Conservation (phyloP, 2,329 filamentous ascomycete species). For the Colletotrichum coccodes region DNA sequence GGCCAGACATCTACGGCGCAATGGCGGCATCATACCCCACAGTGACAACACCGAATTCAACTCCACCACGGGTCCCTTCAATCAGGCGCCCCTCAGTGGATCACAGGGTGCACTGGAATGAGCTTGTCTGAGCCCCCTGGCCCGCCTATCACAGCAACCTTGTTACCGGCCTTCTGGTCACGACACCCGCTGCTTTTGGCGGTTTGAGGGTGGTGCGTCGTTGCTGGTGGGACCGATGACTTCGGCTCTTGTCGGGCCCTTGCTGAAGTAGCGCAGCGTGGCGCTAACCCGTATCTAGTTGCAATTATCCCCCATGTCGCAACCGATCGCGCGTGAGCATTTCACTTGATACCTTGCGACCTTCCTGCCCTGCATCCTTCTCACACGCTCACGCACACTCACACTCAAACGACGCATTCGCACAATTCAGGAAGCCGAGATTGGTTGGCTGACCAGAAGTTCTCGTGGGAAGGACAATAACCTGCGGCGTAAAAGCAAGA, state of each 20-base stretch:
- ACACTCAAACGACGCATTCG: background rate
- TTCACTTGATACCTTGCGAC: background rate
- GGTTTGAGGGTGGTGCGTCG: background rate
- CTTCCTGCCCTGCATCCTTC: background rate
- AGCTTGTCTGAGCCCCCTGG: constrained; percentile 8
- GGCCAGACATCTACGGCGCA: background rate
- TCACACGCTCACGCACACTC: background rate
- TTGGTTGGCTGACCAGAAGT: constrained; percentile 5
- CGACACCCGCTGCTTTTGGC: constrained; percentile 2
- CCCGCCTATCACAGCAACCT: constrained; percentile 13
- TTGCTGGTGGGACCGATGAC: background rate
- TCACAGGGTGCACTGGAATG: background rate
- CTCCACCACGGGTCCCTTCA: background rate
- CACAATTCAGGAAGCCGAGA: background rate
- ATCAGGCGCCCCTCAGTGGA: background rate
- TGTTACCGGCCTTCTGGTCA: constrained; percentile 11
- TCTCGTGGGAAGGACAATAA: background rate
- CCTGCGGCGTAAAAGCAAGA: background rate
- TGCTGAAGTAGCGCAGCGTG: constrained; percentile 2
- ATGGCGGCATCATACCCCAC: constrained; percentile 26
- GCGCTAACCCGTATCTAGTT: constrained; percentile 6
- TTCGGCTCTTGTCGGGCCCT: background rate
- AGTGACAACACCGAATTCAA: constrained; percentile 13
- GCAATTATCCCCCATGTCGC: constrained; percentile 8
- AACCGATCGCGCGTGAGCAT: constrained; percentile 5